phyloP scores from a whole-genome alignment of 345 rosid genomes.

The Microcos paniculata region DNA sequence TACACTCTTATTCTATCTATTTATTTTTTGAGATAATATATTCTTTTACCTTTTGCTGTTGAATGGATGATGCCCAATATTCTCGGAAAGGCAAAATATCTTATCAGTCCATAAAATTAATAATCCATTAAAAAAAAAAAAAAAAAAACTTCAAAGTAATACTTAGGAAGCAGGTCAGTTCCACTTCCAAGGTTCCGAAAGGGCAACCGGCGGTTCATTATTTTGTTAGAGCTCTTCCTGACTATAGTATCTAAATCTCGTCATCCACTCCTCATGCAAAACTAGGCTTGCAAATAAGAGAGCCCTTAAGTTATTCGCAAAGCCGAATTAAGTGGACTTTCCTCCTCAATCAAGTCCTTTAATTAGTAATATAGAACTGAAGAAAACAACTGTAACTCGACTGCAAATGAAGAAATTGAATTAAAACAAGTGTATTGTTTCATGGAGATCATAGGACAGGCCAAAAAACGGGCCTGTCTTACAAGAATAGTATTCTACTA shows the following conservation, averaged over 20 bases:
- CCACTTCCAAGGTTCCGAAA: too few species aligned
- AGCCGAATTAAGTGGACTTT: background rate
- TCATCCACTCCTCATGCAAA: background rate
- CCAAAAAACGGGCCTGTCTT: background rate
- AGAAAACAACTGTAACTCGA: background rate
- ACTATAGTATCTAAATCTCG: background rate
- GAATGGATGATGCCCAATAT: too few species aligned
- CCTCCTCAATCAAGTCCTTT: background rate
- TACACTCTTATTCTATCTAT: too few species aligned
- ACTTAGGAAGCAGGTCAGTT: too few species aligned
- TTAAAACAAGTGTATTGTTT: background rate
- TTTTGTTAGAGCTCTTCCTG: too few species aligned
- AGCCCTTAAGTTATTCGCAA: background rate
- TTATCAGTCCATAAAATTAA: too few species aligned
- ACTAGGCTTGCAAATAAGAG: background rate
- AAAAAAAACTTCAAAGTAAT: too few species aligned
- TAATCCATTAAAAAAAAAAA: too few species aligned
- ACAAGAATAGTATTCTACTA: background rate
- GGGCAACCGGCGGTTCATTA: too few species aligned
- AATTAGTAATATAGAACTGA: background rate
- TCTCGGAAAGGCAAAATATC: too few species aligned
- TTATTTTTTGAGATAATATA: too few species aligned
- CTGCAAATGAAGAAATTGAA: background rate
- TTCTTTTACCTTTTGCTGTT: too few species aligned
- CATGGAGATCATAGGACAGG: slow-evolving; percentile 1